Base-by-base conservation (phyloP, 768 basidiomycete species). In the Boletus sp. region DNA sequence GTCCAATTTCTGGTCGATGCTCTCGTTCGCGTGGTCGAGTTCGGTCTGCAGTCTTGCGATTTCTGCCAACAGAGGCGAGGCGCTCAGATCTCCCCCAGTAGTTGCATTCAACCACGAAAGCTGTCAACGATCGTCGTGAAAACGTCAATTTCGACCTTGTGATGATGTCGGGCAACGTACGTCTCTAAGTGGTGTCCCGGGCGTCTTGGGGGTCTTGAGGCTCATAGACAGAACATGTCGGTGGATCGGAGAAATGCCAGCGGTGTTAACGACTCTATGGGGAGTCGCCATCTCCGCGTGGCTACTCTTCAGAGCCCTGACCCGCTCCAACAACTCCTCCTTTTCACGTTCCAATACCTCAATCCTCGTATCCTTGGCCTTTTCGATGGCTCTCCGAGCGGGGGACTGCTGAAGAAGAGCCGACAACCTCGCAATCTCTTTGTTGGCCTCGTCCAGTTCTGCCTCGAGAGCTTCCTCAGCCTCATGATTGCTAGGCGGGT, bases 1-100 rank as follows among this genome's bases (percentile, higher is more conserved):
- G 65, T 92, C 90, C 15, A 95, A 77, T 68, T 94, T 93, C 64
- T 92, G 86, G 61, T 95, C 93, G 50, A 95, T 89, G 61, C 82
- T 87, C 34, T 87, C 84, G 65, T 95, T 93, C 10, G 91, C 92
- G 3, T 67, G 77, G 57, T 88, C 86, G 27, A 94, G 83, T 60
- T 93, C 86, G 17, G 75, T 75, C 61, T 93, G 87, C 35, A 94
- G 74, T 23, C 86, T 80, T 47, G 75, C 77, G 47, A 93, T 88
- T 67, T 93, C 88, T 1, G 77, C 72, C n/a, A 91, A 66, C 17
- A 90, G 70, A 32, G 88, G 87, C 4, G 85, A 75, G 3, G 80
- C 70, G 13, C 80, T 76, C 6, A 78, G 76, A 55, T 88, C 86
- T 5, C 62, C 64, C 0, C 75, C 69, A 7, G 77, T 75, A 4